A percentile compares a stretch with the other conserved stretches of the same genome.
These are phyloP conservation scores for Astragalus membranaceus DNA, from an alignment of 306 rosid species.

Conservation along the genomic window DNA sequence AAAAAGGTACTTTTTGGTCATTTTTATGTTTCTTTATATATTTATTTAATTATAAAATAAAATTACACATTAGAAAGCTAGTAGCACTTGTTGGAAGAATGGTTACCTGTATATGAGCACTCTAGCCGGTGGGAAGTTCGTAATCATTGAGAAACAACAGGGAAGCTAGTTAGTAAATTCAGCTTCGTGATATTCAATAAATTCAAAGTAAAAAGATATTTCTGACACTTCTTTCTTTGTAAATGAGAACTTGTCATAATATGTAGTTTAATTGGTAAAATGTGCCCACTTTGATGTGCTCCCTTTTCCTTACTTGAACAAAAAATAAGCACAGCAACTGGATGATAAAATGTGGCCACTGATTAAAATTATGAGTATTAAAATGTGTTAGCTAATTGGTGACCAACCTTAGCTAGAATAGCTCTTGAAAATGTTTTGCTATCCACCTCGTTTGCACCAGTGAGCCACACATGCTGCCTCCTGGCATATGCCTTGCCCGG, in stretches of 20 bases:
- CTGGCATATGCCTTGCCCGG: slow-evolving; percentile 85
- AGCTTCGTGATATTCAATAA: neutral
- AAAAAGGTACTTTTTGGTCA: neutral
- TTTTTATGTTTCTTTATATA: neutral
- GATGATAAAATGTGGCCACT: neutral
- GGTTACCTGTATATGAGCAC: slow-evolving; percentile 82
- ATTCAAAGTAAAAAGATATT: neutral
- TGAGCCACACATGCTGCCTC: slow-evolving; percentile 83
- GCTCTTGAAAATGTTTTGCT: slow-evolving; percentile 85
- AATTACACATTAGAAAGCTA: neutral
- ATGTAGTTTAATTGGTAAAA: neutral
- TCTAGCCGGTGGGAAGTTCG: slow-evolving; percentile 32
- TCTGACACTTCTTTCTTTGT: neutral
- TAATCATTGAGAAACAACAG: neutral
- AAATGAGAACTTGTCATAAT: neutral
- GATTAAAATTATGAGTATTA: neutral
- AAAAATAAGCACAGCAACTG: neutral
- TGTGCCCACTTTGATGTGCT: neutral
- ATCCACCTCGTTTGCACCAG: slow-evolving; percentile 81
- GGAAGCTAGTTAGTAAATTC: slow-evolving; percentile 17
- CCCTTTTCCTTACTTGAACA: neutral
- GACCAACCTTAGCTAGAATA: slow-evolving; percentile 84
- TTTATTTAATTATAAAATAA: neutral
- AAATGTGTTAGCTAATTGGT: neutral
- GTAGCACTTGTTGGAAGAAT: neutral